These are phyloP conservation scores for Zhuliangozyma blackwelliae DNA, from an alignment of 1,139 yeast species.

Conservation along the genomic window DNA sequence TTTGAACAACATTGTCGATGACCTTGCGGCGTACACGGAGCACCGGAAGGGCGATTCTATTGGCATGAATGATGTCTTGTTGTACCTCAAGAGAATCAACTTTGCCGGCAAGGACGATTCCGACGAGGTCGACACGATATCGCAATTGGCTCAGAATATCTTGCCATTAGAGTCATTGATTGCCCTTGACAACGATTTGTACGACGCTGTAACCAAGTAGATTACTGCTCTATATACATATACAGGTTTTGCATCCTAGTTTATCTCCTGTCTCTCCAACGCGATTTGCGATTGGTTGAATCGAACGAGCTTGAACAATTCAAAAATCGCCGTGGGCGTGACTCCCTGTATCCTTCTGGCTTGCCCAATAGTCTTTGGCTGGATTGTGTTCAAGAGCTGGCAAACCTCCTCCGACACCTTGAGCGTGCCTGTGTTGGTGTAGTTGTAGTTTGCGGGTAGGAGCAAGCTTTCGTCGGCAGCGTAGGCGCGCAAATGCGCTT, in stretches of 20 bases:
- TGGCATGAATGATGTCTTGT: slow-evolving; percentile 31
- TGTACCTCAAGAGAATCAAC: slow-evolving; percentile 32
- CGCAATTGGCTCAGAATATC: slow-evolving; percentile 31
- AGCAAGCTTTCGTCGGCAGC: slow-evolving; percentile 73
- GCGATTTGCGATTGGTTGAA: slow-evolving; percentile 21
- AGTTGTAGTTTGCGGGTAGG: slow-evolving; percentile 65
- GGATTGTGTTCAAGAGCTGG: slow-evolving; percentile 61
- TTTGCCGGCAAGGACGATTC: slow-evolving; percentile 17
- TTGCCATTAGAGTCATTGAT: slow-evolving; percentile 37
- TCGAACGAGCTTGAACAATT: slow-evolving; percentile 48
- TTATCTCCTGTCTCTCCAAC: neutral
- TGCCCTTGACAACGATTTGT: slow-evolving; percentile 30
- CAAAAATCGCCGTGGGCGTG: slow-evolving; percentile 81
- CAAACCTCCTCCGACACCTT: slow-evolving; percentile 74
- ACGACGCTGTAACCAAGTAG: slow-evolving; percentile 4
- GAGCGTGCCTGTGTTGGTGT: slow-evolving; percentile 41
- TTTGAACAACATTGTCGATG: slow-evolving; percentile 27
- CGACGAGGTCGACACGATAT: slow-evolving; percentile 19
- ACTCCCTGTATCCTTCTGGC: slow-evolving; percentile 93
- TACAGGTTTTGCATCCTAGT: slow-evolving; percentile 1
- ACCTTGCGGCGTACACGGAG: slow-evolving; percentile 30
- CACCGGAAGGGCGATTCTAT: slow-evolving; percentile 29
- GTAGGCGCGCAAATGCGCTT: slow-evolving; percentile 67
- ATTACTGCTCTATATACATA: neutral
- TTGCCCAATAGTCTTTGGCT: slow-evolving; percentile 90